Conservation (phyloP, 2,329 filamentous ascomycete species). For the Dothistroma pini region DNA sequence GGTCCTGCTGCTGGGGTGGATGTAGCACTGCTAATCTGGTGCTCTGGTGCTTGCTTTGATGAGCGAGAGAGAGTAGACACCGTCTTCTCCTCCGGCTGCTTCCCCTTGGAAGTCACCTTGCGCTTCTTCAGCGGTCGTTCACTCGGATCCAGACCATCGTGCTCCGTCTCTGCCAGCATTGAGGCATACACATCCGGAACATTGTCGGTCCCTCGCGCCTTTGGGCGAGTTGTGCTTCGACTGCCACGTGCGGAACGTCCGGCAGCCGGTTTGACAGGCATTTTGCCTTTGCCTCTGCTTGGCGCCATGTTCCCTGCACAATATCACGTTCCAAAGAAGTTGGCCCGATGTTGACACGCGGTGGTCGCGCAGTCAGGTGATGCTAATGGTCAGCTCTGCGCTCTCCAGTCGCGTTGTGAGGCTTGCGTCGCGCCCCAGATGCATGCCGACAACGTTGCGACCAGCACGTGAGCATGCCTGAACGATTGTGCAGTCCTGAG, state of each 20-base stretch:
- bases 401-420: not conserved
- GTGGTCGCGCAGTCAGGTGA: conserved; percentile 17
- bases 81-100: not conserved
- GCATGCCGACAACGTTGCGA: not conserved
- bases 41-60: not conserved
- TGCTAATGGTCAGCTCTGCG: not conserved
- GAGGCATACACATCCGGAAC: conserved; percentile 29
- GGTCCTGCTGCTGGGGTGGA: not conserved
- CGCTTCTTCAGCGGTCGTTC: conserved; percentile 31
- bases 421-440: not conserved
- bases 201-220: conserved; percentile 4
- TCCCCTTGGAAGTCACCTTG: conserved; percentile 8
- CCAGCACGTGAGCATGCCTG: not conserved
- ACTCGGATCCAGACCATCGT: conserved; percentile 1
- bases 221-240: conserved; percentile 15
- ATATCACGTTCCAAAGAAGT: not conserved
- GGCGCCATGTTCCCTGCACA: conserved; percentile 26
- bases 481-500: not conserved
- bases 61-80: too few species aligned
- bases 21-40: not conserved
- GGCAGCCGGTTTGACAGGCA: conserved; percentile 3
- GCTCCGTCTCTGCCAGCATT: conserved; percentile 30
- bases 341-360: conserved; percentile 11
- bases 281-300: conserved; percentile 30
- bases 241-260: conserved; percentile 4